Percentiles rank a stretch among this genome's conserved stretches.
These are phyloP conservation scores for Salinomyces thailandicus DNA, from an alignment of 2,329 filamentous ascomycete genomes.

Conservation along the genomic window DNA sequence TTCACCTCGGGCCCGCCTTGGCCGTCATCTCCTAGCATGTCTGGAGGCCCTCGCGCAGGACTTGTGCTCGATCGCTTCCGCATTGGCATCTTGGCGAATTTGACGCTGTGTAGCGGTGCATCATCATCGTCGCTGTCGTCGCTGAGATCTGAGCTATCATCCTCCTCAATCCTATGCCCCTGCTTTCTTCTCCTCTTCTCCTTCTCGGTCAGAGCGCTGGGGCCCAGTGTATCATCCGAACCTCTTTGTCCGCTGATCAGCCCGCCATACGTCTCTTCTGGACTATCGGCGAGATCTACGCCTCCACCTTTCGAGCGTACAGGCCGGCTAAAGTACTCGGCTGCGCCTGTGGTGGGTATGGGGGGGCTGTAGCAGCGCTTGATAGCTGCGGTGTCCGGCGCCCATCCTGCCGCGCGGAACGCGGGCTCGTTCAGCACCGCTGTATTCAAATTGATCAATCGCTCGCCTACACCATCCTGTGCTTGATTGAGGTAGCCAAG, in stretches of 20 bases:
- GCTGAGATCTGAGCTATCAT: constrained; percentile 74
- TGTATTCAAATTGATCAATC: constrained; percentile 71
- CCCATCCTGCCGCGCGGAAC: constrained; percentile 77
- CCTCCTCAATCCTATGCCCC: constrained; percentile 58
- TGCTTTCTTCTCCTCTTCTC: constrained; percentile 50
- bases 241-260: constrained; percentile 58
- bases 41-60: constrained; percentile 1
- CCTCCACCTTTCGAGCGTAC: constrained; percentile 8
- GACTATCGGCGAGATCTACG: constrained; percentile 33
- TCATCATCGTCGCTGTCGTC: constrained; percentile 75
- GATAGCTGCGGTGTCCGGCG: constrained; percentile 59
- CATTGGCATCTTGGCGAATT: constrained; percentile 21
- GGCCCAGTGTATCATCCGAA: constrained; percentile 56
- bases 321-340: constrained; percentile 70
- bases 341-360: constrained; percentile 64
- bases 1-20: constrained; percentile 19
- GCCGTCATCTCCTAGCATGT: neutral
- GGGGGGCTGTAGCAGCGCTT: constrained; percentile 79
- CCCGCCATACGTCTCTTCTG: constrained; percentile 63
- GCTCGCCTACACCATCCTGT: constrained; percentile 74
- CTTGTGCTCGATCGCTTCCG: constrained; percentile 4
- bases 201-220: constrained; percentile 36
- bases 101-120: constrained; percentile 30
- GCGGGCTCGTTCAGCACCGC: constrained; percentile 67
- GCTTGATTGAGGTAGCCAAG: constrained; percentile 70